Evolutionary conservation across 331 rosid genomes (phyloP).

Genomic region (Dryas integrifolia): DNA sequence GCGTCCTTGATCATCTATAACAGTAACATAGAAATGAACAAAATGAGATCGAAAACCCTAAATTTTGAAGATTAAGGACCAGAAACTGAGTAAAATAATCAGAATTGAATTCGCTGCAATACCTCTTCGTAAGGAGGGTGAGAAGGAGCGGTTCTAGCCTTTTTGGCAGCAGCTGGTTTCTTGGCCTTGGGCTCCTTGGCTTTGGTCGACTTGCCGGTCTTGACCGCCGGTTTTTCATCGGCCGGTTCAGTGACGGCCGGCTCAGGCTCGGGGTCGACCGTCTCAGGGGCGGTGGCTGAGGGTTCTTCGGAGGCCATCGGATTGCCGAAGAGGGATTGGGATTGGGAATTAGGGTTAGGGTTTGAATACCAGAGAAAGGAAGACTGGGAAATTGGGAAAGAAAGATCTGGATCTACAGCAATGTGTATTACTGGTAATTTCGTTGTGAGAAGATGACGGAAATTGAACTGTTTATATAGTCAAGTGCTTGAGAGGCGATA

Average conservation of each 20-base stretch:
- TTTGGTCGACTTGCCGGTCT: slow-evolving; percentile 44
- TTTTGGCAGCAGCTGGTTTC: slow-evolving; percentile 47
- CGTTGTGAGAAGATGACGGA: slow-evolving; percentile 43
- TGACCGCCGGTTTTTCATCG: slow-evolving; percentile 31
- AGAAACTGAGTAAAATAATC: background rate
- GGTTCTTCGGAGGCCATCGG: slow-evolving; percentile 67
- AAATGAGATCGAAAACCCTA: slow-evolving; percentile 23
- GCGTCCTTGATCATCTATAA: slow-evolving; percentile 85
- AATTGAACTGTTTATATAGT: slow-evolving; percentile 61
- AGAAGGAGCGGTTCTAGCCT: slow-evolving; percentile 42
- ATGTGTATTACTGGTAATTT: slow-evolving; percentile 28
- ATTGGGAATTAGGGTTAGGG: slow-evolving; percentile 15
- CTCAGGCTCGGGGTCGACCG: slow-evolving; percentile 41
- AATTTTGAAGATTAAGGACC: background rate
- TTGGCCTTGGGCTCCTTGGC: slow-evolving; percentile 52
- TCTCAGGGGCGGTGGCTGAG: background rate
- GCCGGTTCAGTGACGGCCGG: slow-evolving; percentile 22
- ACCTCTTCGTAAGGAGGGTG: slow-evolving; percentile 95
- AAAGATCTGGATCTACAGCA: slow-evolving; percentile 9
- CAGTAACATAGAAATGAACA: background rate
- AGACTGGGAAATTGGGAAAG: background rate
- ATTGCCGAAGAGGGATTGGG: background rate
- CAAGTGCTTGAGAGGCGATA: slow-evolving; percentile 33
- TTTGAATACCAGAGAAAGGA: background rate
- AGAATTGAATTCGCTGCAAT: background rate